Percentiles rank a stretch among this genome's conserved stretches.
These are phyloP conservation scores for Rhododendron vialii DNA, from an alignment of 148 eudicot species.

Conservation along the genomic window DNA sequence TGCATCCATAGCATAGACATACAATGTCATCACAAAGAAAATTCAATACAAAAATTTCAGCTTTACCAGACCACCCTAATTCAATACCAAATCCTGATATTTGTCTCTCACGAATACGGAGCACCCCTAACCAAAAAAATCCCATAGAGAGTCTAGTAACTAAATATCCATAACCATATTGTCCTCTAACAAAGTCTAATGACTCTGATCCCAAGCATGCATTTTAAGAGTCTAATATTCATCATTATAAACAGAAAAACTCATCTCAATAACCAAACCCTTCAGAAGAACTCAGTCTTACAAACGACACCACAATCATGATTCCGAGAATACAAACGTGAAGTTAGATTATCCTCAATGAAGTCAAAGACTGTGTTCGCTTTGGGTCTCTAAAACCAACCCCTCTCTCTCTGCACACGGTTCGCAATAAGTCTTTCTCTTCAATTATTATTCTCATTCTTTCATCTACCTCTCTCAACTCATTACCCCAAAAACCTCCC, in stretches of 20 bases:
- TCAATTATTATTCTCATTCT: background rate
- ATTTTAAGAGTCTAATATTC: background rate
- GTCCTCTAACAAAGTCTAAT: background rate
- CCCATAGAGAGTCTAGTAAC: background rate
- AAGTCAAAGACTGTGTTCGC: too few relatives aligned
- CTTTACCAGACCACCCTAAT: background rate
- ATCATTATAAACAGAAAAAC: background rate
- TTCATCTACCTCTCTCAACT: too few relatives aligned
- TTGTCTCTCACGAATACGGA: background rate
- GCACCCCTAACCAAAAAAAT: background rate
- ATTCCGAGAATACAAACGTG: background rate
- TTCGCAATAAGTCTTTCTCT: background rate
- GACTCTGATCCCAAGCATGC: background rate
- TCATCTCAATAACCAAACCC: background rate
- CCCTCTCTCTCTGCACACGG: background rate
- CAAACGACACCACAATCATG: background rate
- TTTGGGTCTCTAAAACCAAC: too few relatives aligned
- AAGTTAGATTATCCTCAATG: background rate
- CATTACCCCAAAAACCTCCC: background rate
- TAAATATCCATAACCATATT: background rate
- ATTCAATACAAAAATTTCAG: background rate
- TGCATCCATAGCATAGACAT: background rate
- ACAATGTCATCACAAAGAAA: background rate
- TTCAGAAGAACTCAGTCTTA: background rate
- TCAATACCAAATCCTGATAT: background rate